These are phyloP conservation scores for Stephanodiscus triporus DNA, from an alignment of 108 stramenopile genomes.

Conservation along the genomic window DNA sequence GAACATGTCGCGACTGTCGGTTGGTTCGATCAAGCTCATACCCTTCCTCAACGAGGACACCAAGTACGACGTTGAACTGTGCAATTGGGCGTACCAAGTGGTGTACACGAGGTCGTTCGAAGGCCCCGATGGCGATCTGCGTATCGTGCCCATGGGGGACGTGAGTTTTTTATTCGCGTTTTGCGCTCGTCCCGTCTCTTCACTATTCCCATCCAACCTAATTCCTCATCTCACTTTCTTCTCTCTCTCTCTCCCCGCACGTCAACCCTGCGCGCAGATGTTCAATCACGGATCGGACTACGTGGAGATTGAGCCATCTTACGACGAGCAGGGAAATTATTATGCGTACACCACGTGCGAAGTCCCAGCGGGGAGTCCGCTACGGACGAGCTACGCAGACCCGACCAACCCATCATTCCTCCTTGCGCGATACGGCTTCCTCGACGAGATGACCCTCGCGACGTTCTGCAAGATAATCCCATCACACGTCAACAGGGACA, in stretches of 20 bases:
- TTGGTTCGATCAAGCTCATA: conserved; percentile 21
- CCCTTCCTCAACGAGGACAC: conserved; percentile 44
- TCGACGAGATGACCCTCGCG: conserved; percentile 50
- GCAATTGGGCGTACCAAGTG: conserved; percentile 58
- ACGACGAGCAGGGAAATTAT: conserved; percentile 53
- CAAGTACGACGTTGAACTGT: conserved; percentile 49
- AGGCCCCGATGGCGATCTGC: conserved; percentile 35
- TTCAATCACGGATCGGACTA: conserved; percentile 58
- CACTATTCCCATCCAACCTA: too few relatives aligned
- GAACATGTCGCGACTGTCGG: conserved; percentile 15
- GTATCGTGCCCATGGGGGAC: conserved; percentile 57
- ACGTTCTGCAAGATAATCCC: conserved; percentile 70
- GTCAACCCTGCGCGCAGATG: conserved; percentile 4
- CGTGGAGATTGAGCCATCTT: conserved; percentile 37
- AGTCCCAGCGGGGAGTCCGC: conserved; percentile 44
- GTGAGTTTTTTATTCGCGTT: background rate
- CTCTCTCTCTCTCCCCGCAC: background rate
- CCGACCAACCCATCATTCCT: conserved; percentile 63
- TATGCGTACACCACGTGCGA: conserved; percentile 46
- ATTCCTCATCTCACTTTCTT: background rate
- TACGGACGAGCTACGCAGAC: conserved; percentile 56
- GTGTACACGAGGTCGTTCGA: conserved; percentile 53
- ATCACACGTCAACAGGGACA: conserved; percentile 42
- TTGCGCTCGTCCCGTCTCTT: background rate
- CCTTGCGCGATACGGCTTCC: conserved; percentile 64